Evolutionary conservation across 352 stramenopile genomes (phyloP).

Genomic region (Phytophthora megakarya): DNA sequence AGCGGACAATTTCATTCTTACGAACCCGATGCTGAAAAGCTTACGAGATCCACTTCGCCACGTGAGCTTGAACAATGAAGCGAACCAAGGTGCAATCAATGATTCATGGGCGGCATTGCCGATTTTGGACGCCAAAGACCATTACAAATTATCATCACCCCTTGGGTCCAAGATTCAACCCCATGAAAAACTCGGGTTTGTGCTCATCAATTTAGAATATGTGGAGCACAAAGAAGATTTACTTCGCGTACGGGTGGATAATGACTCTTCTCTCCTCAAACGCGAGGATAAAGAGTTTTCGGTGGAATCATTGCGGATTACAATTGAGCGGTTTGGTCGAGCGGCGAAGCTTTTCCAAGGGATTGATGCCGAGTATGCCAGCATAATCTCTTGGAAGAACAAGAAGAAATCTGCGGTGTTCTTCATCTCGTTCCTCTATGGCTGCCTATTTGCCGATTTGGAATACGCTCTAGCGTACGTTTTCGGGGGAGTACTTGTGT

Average conservation of each 20-base stretch:
- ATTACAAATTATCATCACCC: conserved; percentile 50
- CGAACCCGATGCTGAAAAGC: conserved; percentile 51
- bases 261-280: conserved; percentile 57
- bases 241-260: conserved; percentile 57
- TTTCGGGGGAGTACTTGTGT: conserved; percentile 61
- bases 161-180: conserved; percentile 32
- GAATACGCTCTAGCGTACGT: conserved; percentile 79
- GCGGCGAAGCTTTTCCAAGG: conserved; percentile 74
- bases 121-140: conserved; percentile 46
- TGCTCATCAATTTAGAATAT: conserved; percentile 65
- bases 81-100: conserved; percentile 41
- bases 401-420: conserved; percentile 75
- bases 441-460: conserved; percentile 73
- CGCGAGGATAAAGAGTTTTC: conserved; percentile 82
- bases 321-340: conserved; percentile 74
- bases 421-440: conserved; percentile 62
- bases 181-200: conserved; percentile 61
- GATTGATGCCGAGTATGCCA: conserved; percentile 74
- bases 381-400: conserved; percentile 89
- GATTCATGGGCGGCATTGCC: conserved; percentile 39
- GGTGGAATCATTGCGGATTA: conserved; percentile 75
- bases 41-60: conserved; percentile 51
- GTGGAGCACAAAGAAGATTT: conserved; percentile 77
- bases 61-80: conserved; percentile 51
- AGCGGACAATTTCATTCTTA: conserved; percentile 66